Conservation (phyloP, 2,329 filamentous ascomycete species). For the Aureobasidium sp. region DNA sequence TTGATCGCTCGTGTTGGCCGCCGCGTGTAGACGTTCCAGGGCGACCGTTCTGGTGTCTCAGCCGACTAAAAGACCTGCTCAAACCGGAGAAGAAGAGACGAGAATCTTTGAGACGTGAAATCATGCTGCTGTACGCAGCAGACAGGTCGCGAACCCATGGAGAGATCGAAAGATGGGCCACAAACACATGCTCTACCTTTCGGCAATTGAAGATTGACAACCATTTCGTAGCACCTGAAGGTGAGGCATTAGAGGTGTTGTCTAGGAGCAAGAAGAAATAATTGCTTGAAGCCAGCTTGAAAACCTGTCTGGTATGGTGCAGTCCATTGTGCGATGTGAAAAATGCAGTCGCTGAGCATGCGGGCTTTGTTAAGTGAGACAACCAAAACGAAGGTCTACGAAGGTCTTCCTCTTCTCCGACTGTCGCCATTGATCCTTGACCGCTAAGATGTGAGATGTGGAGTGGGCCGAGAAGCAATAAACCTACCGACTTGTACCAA, state of each 20-base stretch:
- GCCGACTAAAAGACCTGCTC: neutral
- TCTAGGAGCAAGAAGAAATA: neutral
- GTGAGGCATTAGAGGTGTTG: neutral
- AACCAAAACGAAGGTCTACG: neutral
- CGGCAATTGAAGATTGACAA: neutral
- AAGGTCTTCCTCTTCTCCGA: neutral
- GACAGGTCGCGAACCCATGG: neutral
- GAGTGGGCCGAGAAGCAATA: slow-evolving; percentile 2
- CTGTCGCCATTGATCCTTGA: slow-evolving; percentile 1
- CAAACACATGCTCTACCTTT: neutral
- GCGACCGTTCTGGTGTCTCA: slow-evolving; percentile 6
- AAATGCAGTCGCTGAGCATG: neutral
- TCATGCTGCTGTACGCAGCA: neutral
- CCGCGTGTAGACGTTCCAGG: slow-evolving; percentile 2
- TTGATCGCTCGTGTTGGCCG: neutral
- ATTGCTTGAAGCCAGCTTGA: neutral
- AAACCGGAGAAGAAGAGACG: neutral
- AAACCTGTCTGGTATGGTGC: neutral
- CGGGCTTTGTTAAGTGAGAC: neutral
- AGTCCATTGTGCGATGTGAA: neutral
- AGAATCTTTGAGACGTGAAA: neutral
- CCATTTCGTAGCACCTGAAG: too few species aligned
- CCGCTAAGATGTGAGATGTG: neutral
- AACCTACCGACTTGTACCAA: neutral
- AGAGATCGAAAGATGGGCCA: neutral